Evolutionary conservation across 148 eudicot genomes (phyloP), one percentile per base, ranked within the genome.

Genomic region (Polygonum aviculare): DNA sequence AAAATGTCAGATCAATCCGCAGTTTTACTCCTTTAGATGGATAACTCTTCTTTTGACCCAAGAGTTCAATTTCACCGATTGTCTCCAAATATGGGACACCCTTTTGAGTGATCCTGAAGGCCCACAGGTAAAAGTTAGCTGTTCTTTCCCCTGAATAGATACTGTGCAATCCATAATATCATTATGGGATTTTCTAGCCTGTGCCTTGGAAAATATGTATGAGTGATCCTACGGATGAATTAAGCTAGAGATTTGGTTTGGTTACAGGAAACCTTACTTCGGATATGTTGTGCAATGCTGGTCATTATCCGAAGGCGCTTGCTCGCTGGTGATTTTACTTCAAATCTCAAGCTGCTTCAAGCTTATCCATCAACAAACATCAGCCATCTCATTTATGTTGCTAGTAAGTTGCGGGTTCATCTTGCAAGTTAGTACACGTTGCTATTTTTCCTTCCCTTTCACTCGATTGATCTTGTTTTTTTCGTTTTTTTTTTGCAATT

Each of bases 11-110:
- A 90, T 96, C 71, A 96, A 96, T 88, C 99, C 99, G 36, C 99
- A 96, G 76, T 96, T 96, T 79, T 96, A 96, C 79, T 96, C 99
- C 72, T 96, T 96, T 82, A 88, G 98, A 84, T 96, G 99, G 99
- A 96, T 96, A 57, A 96, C 99, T 39, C 99, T 96, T 78, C 97
- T 96, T 73, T 83, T 93, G 87, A 96, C 98, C 77, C 99, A 96
- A 91, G 99, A 96, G 77, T 96, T 93, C 88, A 84, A 85, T 78
- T 96, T 96, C 67, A 84, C 90, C 0, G 99, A 96, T 52, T 88
- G 87, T 85, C 98, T 93, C 76, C 84, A 85, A 49, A 96, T 96
- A 59, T 93, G 99, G 99, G 99, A 96, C 79, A 88, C 94, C 51
- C 91, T 96, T 74, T 82, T 96, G 74, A 96, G 99, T 83, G 99